Conservation (phyloP, 805 yeast species). For the Candida ipomoeae region DNA sequence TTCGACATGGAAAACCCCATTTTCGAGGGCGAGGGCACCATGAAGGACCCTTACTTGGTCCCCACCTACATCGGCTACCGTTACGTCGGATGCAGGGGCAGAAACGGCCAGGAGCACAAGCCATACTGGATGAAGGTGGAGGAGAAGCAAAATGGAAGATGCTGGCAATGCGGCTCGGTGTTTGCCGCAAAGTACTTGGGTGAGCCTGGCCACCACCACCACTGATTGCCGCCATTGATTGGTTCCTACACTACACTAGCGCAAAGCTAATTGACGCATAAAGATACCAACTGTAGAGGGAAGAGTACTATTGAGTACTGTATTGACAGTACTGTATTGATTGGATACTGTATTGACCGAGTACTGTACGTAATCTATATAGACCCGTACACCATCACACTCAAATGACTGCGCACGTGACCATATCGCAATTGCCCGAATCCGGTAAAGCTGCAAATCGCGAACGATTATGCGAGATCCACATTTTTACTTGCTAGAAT, state of each 20-base stretch:
- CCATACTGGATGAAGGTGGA: conserved; percentile 92
- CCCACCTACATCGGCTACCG: conserved; percentile 91
- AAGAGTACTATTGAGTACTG: not conserved
- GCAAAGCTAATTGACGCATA: conserved; percentile 8
- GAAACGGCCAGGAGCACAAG: conserved; percentile 88
- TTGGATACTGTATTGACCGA: not conserved
- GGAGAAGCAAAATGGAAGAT: conserved; percentile 78
- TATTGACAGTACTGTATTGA: not conserved
- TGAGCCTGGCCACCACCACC: conserved; percentile 63
- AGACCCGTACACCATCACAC: too few relatives aligned
- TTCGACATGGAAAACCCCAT: conserved; percentile 88
- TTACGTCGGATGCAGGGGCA: conserved; percentile 96
- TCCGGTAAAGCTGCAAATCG: conserved; percentile 4
- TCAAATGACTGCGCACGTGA: not conserved
- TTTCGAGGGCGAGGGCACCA: conserved; percentile 84
- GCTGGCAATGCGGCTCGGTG: conserved; percentile 98
- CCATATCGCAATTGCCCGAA: not conserved
- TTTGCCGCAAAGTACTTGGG: conserved; percentile 87
- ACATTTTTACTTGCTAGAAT: not conserved
- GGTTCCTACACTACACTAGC: conserved; percentile 7
- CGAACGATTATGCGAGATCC: not conserved
- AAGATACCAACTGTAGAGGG: not conserved
- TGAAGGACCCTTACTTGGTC: conserved; percentile 81
- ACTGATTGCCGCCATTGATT: conserved; percentile 38
- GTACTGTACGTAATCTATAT: not conserved